Base-by-base conservation (phyloP, 108 stramenopile genomes). In the Licmophora abbreviata region DNA sequence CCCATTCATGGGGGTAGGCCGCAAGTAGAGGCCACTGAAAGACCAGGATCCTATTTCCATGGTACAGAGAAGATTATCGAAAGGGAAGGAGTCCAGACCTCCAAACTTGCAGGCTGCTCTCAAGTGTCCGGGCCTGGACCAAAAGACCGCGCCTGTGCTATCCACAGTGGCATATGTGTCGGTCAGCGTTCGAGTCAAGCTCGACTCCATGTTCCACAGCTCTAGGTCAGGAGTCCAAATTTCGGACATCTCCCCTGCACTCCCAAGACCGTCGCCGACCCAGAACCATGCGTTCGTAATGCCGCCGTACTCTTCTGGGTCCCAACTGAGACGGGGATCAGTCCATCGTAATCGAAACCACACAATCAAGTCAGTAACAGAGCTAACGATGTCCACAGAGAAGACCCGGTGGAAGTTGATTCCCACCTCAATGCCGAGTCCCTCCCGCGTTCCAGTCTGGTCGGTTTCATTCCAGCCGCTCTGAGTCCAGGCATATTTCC, bases 201-300 rank as follows among this genome's bases (percentile, higher is more conserved):
- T 27, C 22, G 46, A 32, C 17, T 58, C 65, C 29, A 55, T 27
- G 27, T 72, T 72, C 71, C 71, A 66, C 4, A 72, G 34, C 34
- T 72, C 61, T 26, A 72, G 42, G 44, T 72, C 71, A 9, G 71
- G 71, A 14, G 71, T 67, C 71, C 71, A 72, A 28, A 72, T 67
- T 44, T 72, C 69, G 1, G 64, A 66, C 10, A 33, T 53, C 40
- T 71, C 69, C 0, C 69, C 69, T 10, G 48, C 69, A 14, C 22
- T 57, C 12, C 48, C 45, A 29, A 15, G 33, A 6, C 69, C 69
- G 41, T 56, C 57, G 4, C 15, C 27, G 5, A 70, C 54, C 43
- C 46, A 70, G 36, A 64, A 64, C 69, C 69, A 70, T 0, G 38
- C 28, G 24, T 47, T 60, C 2, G 43, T 44, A 5, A 66, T n/a